These are phyloP conservation scores for Xerophyta viscosa DNA, from an alignment of 106 monocot species.

Conservation along the genomic window DNA sequence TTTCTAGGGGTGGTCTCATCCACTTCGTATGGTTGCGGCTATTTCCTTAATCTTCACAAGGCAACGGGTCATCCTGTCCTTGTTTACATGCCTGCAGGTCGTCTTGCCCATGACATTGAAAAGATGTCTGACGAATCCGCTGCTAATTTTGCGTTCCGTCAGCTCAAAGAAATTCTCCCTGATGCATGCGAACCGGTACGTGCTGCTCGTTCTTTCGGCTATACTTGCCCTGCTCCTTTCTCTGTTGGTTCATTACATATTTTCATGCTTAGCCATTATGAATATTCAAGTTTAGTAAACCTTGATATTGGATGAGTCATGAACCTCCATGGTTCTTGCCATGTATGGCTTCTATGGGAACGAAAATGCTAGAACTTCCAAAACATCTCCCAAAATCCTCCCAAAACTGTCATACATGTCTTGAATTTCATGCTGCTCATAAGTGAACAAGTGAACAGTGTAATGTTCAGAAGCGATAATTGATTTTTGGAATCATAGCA, in stretches of 20 bases:
- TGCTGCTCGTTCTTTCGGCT: neutral
- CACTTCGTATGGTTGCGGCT: conserved; percentile 89
- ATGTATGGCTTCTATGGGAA: no score
- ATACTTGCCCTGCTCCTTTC: neutral
- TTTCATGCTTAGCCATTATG: no score
- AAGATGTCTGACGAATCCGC: conserved; percentile 90
- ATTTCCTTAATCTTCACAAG: conserved; percentile 99
- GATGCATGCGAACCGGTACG: conserved; percentile 77
- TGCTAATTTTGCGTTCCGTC: conserved; percentile 73
- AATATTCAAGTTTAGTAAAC: no score
- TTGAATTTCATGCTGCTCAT: no score
- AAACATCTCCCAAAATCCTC: no score
- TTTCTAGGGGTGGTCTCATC: conserved; percentile 91
- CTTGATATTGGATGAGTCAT: no score
- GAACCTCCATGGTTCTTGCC: no score
- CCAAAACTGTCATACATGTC: no score
- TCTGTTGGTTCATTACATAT: neutral
- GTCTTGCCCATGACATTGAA: conserved; percentile 81
- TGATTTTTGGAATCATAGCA: no score
- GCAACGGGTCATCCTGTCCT: conserved; percentile 97
- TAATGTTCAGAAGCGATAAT: no score
- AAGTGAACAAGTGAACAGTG: no score
- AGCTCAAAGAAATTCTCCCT: conserved; percentile 76
- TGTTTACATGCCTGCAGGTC: conserved; percentile 98
- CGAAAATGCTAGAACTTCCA: no score